These are phyloP conservation scores for Monilinia vaccinii-corymbosi DNA, from an alignment of 2,329 filamentous ascomycete genomes.

Conservation along the genomic window DNA sequence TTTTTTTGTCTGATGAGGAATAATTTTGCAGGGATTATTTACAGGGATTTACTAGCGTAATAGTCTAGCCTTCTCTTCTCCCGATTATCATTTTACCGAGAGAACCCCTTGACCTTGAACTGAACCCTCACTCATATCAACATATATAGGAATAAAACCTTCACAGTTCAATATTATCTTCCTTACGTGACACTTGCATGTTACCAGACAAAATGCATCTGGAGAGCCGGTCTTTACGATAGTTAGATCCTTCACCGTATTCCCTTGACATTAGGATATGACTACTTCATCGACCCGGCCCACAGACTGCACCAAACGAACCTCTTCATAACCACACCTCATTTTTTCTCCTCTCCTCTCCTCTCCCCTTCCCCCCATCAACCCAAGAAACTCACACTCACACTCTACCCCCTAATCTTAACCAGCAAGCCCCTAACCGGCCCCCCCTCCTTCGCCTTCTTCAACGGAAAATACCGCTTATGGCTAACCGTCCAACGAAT, in stretches of 20 bases:
- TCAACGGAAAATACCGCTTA: background rate
- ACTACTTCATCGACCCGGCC: no score
- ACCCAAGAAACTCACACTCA: background rate
- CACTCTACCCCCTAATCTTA: background rate
- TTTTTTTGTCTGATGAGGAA: conserved; percentile 2
- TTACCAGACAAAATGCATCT: no score
- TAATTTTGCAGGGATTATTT: background rate
- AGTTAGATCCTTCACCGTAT: no score
- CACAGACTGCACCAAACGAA: no score
- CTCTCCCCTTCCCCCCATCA: background rate
- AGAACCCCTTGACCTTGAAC: no score
- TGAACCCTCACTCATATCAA: no score
- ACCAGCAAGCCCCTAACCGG: background rate
- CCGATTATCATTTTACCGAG: background rate
- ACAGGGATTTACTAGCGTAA: background rate
- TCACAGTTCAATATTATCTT: no score
- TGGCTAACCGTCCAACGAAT: background rate
- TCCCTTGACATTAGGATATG: no score
- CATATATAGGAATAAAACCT: no score
- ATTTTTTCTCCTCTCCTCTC: background rate
- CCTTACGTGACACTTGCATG: no score
- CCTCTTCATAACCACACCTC: no score
- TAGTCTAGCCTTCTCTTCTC: background rate
- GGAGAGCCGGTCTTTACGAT: no score
- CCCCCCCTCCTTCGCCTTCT: background rate